Conservation (phyloP, 768 basidiomycete species). For the Trametes elegans region DNA sequence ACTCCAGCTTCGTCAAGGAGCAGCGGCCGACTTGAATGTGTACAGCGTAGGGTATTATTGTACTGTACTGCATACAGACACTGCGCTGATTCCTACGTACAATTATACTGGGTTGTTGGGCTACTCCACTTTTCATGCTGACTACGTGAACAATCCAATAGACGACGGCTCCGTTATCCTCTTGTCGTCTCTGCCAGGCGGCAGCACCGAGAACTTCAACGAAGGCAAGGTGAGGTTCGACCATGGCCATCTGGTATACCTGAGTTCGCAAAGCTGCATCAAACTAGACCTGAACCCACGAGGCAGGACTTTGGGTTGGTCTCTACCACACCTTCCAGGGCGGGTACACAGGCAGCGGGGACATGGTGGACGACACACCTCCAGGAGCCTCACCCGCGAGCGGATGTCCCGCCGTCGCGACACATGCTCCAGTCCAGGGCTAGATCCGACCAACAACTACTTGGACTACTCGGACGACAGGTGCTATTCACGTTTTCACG, state of each 20-base stretch:
- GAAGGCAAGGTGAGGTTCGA: slow-evolving; percentile 22
- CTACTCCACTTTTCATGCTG: slow-evolving; percentile 52
- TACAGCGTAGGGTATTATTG: slow-evolving; percentile 57
- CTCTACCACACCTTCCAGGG: slow-evolving; percentile 61
- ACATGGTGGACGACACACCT: slow-evolving; percentile 46
- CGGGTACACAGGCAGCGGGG: slow-evolving; percentile 40
- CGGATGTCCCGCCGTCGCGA: slow-evolving; percentile 36
- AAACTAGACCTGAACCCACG: slow-evolving; percentile 48
- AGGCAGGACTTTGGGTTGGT: slow-evolving; percentile 62
- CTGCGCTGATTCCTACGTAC: no score
- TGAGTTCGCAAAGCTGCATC: not conserved
- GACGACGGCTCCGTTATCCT: slow-evolving; percentile 49
- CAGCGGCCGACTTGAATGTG: slow-evolving; percentile 42
- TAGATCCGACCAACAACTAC: slow-evolving; percentile 49
- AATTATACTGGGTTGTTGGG: slow-evolving; percentile 55
- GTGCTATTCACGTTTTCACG: not conserved
- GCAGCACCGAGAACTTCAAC: slow-evolving; percentile 41
- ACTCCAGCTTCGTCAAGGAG: slow-evolving; percentile 42
- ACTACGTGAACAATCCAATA: slow-evolving; percentile 37
- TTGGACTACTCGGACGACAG: slow-evolving; percentile 53
- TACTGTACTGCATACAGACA: no score
- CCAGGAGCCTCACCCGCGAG: slow-evolving; percentile 41
- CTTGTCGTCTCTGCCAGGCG: slow-evolving; percentile 38
- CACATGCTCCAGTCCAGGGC: slow-evolving; percentile 28
- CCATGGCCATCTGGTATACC: not conserved